phyloP scores from a whole-genome alignment of 2,329 filamentous ascomycete species.

The Colletotrichum tamarilloi region DNA sequence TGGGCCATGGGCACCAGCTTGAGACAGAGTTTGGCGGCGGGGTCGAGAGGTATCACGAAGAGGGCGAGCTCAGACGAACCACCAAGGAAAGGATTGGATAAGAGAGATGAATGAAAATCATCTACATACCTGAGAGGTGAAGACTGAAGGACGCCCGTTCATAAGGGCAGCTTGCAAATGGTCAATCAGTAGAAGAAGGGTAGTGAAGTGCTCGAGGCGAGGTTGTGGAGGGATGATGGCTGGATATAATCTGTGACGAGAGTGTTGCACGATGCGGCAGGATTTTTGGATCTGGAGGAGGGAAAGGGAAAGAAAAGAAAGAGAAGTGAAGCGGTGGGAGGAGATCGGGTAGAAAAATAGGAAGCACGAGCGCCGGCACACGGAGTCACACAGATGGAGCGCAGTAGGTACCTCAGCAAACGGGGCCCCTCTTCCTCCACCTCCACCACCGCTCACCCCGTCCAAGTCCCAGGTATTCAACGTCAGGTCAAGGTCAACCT shows the following conservation, averaged over 20 bases:
- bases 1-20: conserved; percentile 20
- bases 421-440: not conserved
- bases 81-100: not conserved
- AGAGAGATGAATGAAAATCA: not conserved
- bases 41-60: conserved; percentile 28
- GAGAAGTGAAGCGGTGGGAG: conserved; percentile 21
- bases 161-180: conserved; percentile 74
- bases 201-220: conserved; percentile 33
- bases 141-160: conserved; percentile 85
- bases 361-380: conserved; percentile 19
- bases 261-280: conserved; percentile 21
- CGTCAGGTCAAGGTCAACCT: not conserved
- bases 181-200: conserved; percentile 43
- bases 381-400: conserved; percentile 25
- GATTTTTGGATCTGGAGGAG: conserved; percentile 19
- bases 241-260: conserved; percentile 29
- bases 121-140: conserved; percentile 83
- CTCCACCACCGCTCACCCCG: not conserved
- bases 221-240: conserved; percentile 30
- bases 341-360: conserved; percentile 31
- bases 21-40: conserved; percentile 26
- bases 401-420: not conserved
- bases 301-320: conserved; percentile 37
- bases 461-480: not conserved
- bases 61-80: conserved; percentile 6